phyloP scores from a whole-genome alignment of 257 asterid species.

The Nicotiana undulata region DNA sequence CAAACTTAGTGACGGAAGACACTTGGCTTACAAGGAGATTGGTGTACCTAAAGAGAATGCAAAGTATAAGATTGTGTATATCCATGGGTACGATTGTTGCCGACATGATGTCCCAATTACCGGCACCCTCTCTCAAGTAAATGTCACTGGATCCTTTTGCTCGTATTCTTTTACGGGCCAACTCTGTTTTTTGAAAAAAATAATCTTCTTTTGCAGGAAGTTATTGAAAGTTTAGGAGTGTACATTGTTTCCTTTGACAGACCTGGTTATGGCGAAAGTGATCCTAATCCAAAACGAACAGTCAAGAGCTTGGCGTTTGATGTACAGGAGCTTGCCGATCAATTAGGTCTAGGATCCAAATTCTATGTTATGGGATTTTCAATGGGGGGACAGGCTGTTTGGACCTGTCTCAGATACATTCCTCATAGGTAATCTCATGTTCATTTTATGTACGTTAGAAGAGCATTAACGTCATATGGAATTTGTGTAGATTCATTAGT shows the following conservation, averaged over 20 bases:
- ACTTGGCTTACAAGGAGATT: slow-evolving; percentile 68
- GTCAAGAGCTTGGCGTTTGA: slow-evolving; percentile 59
- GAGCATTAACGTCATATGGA: neutral
- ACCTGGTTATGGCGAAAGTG: slow-evolving; percentile 96
- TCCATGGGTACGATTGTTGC: slow-evolving; percentile 57
- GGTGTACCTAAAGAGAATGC: slow-evolving; percentile 67
- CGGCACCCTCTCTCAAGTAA: slow-evolving; percentile 42
- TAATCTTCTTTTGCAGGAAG: slow-evolving; percentile 33
- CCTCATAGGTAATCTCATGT: slow-evolving; percentile 62
- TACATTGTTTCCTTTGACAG: slow-evolving; percentile 73
- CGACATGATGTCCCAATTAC: slow-evolving; percentile 36
- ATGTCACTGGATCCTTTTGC: neutral
- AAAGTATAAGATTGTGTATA: slow-evolving; percentile 52
- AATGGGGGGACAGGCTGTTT: slow-evolving; percentile 77
- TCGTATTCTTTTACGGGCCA: neutral
- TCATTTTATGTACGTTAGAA: neutral
- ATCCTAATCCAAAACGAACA: slow-evolving; percentile 66
- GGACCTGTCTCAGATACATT: slow-evolving; percentile 84
- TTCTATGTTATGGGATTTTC: slow-evolving; percentile 73
- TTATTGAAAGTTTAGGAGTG: slow-evolving; percentile 52
- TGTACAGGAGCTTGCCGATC: slow-evolving; percentile 82
- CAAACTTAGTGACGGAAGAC: slow-evolving; percentile 73
- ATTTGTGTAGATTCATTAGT: neutral
- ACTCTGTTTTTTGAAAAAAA: neutral
- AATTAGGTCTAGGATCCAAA: slow-evolving; percentile 65